phyloP scores from a whole-genome alignment of 1,284 basidiomycete genomes.

The Moniliella sp. region DNA sequence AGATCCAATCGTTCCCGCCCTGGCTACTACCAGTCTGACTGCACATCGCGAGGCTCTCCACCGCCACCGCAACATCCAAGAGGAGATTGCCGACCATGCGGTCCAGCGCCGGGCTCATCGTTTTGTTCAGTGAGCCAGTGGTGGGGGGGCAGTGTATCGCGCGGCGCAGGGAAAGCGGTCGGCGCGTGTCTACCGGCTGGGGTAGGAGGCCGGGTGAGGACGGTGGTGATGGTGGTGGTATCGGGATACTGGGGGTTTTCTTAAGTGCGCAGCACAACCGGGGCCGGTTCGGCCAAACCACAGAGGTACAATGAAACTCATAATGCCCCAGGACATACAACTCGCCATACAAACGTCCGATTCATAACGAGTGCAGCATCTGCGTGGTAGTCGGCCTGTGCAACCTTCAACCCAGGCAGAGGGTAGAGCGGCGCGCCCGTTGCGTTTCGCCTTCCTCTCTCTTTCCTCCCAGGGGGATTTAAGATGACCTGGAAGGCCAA shows the following conservation, averaged over 20 bases:
- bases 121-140: conserved; percentile 43
- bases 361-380: no score
- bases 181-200: conserved; percentile 40
- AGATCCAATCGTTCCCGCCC: conserved; percentile 1
- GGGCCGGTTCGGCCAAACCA: no score
- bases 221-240: conserved; percentile 32
- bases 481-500: no score
- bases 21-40: conserved; percentile 3
- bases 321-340: conserved; percentile 27
- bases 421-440: no score
- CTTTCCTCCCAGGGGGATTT: no score
- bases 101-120: conserved; percentile 47
- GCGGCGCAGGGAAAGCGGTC: conserved; percentile 34
- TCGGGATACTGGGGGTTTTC: conserved; percentile 20
- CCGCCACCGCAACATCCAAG: conserved; percentile 37
- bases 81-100: conserved; percentile 51
- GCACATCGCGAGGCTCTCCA: conserved; percentile 15
- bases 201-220: conserved; percentile 17
- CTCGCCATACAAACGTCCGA: conserved; percentile 14
- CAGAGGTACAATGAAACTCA: conserved; percentile 14
- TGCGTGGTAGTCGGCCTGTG: no score
- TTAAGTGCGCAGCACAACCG: conserved; percentile 1
- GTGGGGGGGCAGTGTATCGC: conserved; percentile 12
- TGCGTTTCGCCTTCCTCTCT: no score
- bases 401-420: no score